A percentile compares a stretch with the other conserved stretches of the same genome.
These are phyloP conservation scores for Juglanconis oblonga DNA, from an alignment of 2,329 filamentous ascomycete species.

Conservation along the genomic window DNA sequence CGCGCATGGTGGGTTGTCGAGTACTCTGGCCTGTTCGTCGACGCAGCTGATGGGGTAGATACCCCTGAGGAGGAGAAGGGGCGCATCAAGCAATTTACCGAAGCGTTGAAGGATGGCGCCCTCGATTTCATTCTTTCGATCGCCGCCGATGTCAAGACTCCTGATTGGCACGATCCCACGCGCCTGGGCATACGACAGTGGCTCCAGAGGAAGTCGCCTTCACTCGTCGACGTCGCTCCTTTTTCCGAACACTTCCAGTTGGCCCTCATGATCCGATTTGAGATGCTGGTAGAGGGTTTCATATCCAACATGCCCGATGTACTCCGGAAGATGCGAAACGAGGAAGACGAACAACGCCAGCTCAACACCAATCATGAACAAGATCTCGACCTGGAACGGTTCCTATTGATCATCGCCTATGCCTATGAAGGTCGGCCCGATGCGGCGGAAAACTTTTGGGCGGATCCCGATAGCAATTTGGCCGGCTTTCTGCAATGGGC, in stretches of 20 bases:
- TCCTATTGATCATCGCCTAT: slow-evolving; percentile 88
- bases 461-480: slow-evolving; percentile 85
- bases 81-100: slow-evolving; percentile 69
- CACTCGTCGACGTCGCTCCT: slow-evolving; percentile 59
- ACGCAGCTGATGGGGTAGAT: slow-evolving; percentile 55
- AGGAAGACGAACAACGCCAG: slow-evolving; percentile 85
- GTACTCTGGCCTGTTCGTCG: slow-evolving; percentile 86
- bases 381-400: slow-evolving; percentile 77
- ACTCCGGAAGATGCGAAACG: slow-evolving; percentile 76
- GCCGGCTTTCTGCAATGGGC: slow-evolving; percentile 96
- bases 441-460: slow-evolving; percentile 86
- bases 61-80: slow-evolving; percentile 61
- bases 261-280: slow-evolving; percentile 75
- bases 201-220: slow-evolving; percentile 75
- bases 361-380: slow-evolving; percentile 63
- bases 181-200: slow-evolving; percentile 78
- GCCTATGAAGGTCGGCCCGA: slow-evolving; percentile 84
- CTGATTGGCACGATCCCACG: slow-evolving; percentile 85
- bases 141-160: slow-evolving; percentile 74
- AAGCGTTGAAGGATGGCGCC: slow-evolving; percentile 80
- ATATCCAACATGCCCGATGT: slow-evolving; percentile 95
- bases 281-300: slow-evolving; percentile 85
- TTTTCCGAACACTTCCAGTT: slow-evolving; percentile 72
- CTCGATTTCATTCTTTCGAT: slow-evolving; percentile 89
- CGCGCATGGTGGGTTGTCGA: slow-evolving; percentile 87